Evolutionary conservation across 805 yeast genomes (phyloP), one percentile per base, ranked within the genome.

Genomic region (Kluyveromyces dobzhanskii): DNA sequence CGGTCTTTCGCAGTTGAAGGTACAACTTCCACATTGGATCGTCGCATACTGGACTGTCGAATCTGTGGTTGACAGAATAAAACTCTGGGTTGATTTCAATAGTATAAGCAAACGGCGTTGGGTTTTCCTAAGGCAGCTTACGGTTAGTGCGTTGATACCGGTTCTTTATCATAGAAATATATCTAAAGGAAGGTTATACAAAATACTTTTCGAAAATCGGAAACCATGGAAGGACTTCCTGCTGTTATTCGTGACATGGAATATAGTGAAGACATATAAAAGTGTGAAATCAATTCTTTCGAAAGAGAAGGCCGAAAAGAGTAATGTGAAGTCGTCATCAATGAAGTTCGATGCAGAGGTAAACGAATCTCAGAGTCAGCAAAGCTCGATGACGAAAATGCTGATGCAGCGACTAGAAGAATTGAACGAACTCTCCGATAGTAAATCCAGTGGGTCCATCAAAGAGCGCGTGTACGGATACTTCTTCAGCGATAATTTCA

Each of bases 391-490:
- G 24, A 30, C 44, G 26, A 46, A 47, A 26, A 51, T 55, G 6
- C 34, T 51, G 13, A 39, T 52, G 37, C 52, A 51, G 38, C 52
- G 50, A 35, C 35, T 53, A 23, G 42, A 38, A 10, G 61, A 56
- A 33, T 43, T 54, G 4, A 50, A 52, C 26, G 58, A 54, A 33
- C 27, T 56, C 5, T 42, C 52, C 1, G 9, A 38, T 12, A 35
- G 14, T 6, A 36, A 37, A 12, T 34, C 44, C 17, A 42, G 44
- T 9, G 39, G 39, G 19, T 35, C 54, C 1, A 17, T 46, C 4
- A 33, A 47, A 19, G 59, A 56, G 18, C 46, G 42, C 16, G 9
- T 51, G 5, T 39, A 52, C 36, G 46, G 50, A 27, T 54, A 56
- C 5, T 42, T 44, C 19, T n/a, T 53, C 10, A 43, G 51, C 8